These are phyloP conservation scores for Dryas octopetala DNA, from an alignment of 306 rosid genomes.

Conservation along the genomic window DNA sequence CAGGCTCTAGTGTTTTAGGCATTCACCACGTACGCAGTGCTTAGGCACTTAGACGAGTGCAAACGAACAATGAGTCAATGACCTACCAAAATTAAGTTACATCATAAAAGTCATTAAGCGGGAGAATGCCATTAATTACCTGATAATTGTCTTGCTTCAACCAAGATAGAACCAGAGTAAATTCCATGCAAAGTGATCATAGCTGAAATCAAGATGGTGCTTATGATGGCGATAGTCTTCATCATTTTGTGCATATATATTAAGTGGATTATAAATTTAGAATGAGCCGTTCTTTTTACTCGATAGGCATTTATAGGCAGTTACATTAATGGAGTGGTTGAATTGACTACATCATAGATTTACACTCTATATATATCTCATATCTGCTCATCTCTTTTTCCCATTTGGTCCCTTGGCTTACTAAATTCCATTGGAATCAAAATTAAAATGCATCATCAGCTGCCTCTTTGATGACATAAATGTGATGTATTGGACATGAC, in stretches of 20 bases:
- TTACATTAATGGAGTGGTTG: background rate
- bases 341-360: background rate
- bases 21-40: no score
- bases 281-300: background rate
- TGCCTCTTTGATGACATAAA: background rate
- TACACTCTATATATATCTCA: background rate
- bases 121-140: background rate
- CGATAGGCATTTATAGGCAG: background rate
- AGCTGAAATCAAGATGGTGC: background rate
- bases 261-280: background rate
- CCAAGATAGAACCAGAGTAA: background rate
- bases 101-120: background rate
- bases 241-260: background rate
- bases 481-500: no score
- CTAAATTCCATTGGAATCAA: background rate
- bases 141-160: conserved; percentile 12
- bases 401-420: background rate
- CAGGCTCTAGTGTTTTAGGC: no score
- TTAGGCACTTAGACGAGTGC: no score
- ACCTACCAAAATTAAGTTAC: no score
- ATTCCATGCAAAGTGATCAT: background rate
- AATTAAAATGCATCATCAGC: background rate
- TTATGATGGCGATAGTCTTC: background rate
- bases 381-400: background rate
- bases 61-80: no score